Evolutionary conservation across 1,284 basidiomycete genomes (phyloP), one percentile per base, ranked within the genome.

Genomic region (Sparassis latifolia): DNA sequence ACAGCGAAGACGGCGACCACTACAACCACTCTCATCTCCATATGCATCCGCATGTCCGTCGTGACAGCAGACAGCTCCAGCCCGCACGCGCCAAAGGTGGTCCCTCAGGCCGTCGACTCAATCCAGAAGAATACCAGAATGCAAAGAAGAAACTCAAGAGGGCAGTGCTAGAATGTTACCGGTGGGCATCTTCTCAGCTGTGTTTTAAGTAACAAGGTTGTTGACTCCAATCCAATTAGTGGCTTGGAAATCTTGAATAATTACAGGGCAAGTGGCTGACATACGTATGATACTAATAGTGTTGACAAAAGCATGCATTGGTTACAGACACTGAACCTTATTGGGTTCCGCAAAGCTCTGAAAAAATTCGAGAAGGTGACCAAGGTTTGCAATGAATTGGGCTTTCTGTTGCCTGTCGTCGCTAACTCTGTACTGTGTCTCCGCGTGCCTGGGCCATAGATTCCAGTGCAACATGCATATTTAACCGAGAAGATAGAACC

Each of bases 281-380:
- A 20, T 20, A 20, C 39, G 32, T 42, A 28, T 29, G 9, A 28
- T 10, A 3, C 10, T 7, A n/a, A 4, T 20, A 5, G 27, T 28
- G 44, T 38, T 20, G 2, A 6, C 28, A 37, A 30, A 10, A 28
- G 3, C 3, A 28, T 3, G 12, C 20, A 20, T 20, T 20, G 20
- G 10, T 49, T 47, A 12, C 53, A 93, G 86, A 84, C 89, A 44
- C 69, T 97, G 47, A 97, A 97, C 65, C 67, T 94, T 6, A 89
- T 89, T 2, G 95, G 93, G 0, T 94, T 97, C 66, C 76, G 89
- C 28, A 97, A 98, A 66, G 88, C 87, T 0, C 65, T 97, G 55
- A 97, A 94, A 70, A 98, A 97, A 70, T 97, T 93, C 59, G 91
- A 93, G 64, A 97, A 97, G 69, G 73, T 82, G 2, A 87, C 90